Conservation (phyloP, 805 yeast species). For the Myxozyma melibiosi region DNA sequence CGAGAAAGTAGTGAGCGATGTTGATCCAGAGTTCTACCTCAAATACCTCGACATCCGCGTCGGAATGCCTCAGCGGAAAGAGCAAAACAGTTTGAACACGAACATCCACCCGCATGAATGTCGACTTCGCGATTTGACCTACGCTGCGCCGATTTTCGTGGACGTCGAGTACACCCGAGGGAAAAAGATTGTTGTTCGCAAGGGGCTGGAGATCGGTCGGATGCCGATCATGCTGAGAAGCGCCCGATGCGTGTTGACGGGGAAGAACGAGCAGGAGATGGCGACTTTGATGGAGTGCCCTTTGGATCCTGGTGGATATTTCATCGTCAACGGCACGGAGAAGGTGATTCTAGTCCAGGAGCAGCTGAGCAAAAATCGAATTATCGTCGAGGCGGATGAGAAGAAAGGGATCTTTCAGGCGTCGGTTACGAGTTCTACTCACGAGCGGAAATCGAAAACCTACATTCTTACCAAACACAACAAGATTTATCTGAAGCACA, state of each 20-base stretch:
- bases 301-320: slow-evolving; percentile 97
- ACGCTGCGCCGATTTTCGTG: slow-evolving; percentile 92
- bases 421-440: slow-evolving; percentile 96
- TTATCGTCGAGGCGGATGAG: slow-evolving; percentile 96
- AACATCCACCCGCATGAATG: slow-evolving; percentile 85
- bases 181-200: slow-evolving; percentile 82
- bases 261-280: slow-evolving; percentile 79
- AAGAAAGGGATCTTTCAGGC: slow-evolving; percentile 95
- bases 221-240: slow-evolving; percentile 99
- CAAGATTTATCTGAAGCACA: slow-evolving; percentile 87
- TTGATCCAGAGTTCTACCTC: slow-evolving; percentile 94
- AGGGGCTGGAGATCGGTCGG: slow-evolving; percentile 91
- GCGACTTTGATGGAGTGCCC: slow-evolving; percentile 92
- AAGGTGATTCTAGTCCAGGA: slow-evolving; percentile 96
- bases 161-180: slow-evolving; percentile 98
- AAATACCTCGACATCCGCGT: slow-evolving; percentile 92
- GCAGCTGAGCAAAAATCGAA: slow-evolving; percentile 94
- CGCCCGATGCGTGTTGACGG: slow-evolving; percentile 83
- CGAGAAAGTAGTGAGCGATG: slow-evolving; percentile 85
- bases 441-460: slow-evolving; percentile 96
- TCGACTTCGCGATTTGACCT: slow-evolving; percentile 90
- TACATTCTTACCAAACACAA: slow-evolving; percentile 92
- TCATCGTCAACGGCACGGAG: slow-evolving; percentile 96
- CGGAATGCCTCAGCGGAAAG: slow-evolving; percentile 55
- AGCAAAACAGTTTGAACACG: slow-evolving; percentile 40